Evolutionary conservation across 192 early-diverging fungal species (phyloP).

Genomic region (Podila horticola): DNA sequence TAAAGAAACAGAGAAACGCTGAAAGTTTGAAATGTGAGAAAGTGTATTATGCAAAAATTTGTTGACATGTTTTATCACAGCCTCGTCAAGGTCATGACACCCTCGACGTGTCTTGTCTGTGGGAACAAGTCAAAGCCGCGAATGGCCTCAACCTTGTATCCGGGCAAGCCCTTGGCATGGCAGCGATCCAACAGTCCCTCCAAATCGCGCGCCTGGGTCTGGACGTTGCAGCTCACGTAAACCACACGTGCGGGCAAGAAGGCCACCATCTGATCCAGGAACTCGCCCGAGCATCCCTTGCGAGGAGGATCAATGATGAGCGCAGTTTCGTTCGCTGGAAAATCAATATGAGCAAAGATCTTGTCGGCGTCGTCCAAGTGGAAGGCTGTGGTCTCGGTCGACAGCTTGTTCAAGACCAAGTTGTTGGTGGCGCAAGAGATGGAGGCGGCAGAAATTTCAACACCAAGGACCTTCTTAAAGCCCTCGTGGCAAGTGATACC

Average conservation of each 20-base stretch:
- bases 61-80: constrained; percentile 8
- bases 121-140: constrained; percentile 82
- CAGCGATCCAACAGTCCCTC: constrained; percentile 58
- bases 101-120: constrained; percentile 76
- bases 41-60: not conserved
- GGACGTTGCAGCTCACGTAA: constrained; percentile 77
- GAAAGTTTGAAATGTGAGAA: not conserved
- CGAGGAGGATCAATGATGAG: constrained; percentile 81
- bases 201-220: constrained; percentile 69
- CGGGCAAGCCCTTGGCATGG: constrained; percentile 50
- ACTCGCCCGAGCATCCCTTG: constrained; percentile 72
- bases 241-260: constrained; percentile 76
- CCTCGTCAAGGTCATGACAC: constrained; percentile 71
- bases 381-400: constrained; percentile 64
- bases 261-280: constrained; percentile 72
- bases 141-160: constrained; percentile 67
- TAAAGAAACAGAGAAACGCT: not conserved
- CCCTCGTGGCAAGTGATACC: constrained; percentile 67
- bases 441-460: constrained; percentile 70
- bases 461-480: constrained; percentile 72
- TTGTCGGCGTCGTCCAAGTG: constrained; percentile 66
- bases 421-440: constrained; percentile 74
- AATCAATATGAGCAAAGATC: constrained; percentile 66
- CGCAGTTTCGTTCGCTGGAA: constrained; percentile 61
- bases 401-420: constrained; percentile 62